Percentiles rank a stretch among this genome's conserved stretches.
phyloP scores from a whole-genome alignment of 2,329 filamentous ascomycete genomes.

The Curvularia verruculosa region DNA sequence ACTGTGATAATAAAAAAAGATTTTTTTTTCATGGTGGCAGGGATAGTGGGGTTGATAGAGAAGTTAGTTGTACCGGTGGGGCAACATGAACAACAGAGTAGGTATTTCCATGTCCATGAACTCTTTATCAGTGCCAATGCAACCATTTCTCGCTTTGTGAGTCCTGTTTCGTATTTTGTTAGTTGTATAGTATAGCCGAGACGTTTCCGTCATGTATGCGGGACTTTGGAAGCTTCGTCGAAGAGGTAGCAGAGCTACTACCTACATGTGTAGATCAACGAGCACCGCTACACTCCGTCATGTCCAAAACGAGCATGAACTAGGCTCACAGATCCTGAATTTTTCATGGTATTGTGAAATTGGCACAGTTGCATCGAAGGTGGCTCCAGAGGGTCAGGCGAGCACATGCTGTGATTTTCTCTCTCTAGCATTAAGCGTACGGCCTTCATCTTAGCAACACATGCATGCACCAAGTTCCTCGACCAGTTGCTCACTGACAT shows the following conservation, averaged over 20 bases:
- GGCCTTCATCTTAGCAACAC: not conserved
- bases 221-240: no score
- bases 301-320: not conserved
- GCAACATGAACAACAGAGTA: not conserved
- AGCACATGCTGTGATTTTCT: not conserved
- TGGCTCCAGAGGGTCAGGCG: not conserved
- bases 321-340: not conserved
- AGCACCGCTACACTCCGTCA: not conserved
- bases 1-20: no score
- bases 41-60: not conserved
- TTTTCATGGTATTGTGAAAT: not conserved
- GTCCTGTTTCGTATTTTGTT: not conserved
- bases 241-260: not conserved
- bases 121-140: not conserved
- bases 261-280: not conserved
- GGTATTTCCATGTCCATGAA: not conserved
- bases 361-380: not conserved
- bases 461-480: not conserved
- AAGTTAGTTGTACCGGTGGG: not conserved
- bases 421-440: not conserved
- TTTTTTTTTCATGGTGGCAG: not conserved
- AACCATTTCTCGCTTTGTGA: not conserved
- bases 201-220: no score
- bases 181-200: not conserved
- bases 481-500: not conserved